Conservation (phyloP, 2,329 filamentous ascomycete genomes). For the Exophiala bonariae region DNA sequence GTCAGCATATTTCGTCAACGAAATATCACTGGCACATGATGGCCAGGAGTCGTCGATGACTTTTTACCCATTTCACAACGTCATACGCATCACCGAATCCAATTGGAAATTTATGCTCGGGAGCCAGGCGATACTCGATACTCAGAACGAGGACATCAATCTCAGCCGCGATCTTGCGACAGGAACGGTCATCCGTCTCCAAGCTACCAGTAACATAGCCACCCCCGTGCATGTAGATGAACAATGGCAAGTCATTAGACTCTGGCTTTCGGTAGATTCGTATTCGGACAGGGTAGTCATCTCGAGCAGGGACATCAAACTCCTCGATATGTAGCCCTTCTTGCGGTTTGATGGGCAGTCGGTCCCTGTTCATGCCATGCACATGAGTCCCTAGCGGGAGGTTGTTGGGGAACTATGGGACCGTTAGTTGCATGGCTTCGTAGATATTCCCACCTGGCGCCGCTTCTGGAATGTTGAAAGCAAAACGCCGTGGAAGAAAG, state of each 20-base stretch:
- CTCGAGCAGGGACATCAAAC: slow-evolving; percentile 1
- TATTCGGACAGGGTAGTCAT: slow-evolving; percentile 4
- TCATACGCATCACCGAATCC: slow-evolving; percentile 52
- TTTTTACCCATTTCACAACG: slow-evolving; percentile 44
- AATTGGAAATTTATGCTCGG: slow-evolving; percentile 51
- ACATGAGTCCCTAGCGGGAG: not conserved
- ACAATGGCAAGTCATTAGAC: slow-evolving; percentile 11
- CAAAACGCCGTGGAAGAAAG: no score
- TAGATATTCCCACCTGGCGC: no score
- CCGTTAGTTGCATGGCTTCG: not conserved
- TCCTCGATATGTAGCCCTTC: slow-evolving; percentile 2
- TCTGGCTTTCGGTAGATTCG: slow-evolving; percentile 1
- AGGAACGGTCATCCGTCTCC: slow-evolving; percentile 44
- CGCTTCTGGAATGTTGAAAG: no score
- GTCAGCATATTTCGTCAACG: no score
- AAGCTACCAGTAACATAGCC: slow-evolving; percentile 46
- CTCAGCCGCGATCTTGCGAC: slow-evolving; percentile 39
- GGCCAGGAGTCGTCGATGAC: no score
- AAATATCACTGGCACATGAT: no score
- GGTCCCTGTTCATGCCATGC: not conserved
- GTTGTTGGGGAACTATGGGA: not conserved
- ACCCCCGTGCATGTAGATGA: slow-evolving; percentile 41
- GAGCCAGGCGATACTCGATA: slow-evolving; percentile 54
- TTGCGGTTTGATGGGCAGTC: slow-evolving; percentile 2
- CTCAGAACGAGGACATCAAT: slow-evolving; percentile 46